These are phyloP conservation scores for Murraya paniculata DNA, from an alignment of 345 rosid genomes.

Conservation along the genomic window DNA sequence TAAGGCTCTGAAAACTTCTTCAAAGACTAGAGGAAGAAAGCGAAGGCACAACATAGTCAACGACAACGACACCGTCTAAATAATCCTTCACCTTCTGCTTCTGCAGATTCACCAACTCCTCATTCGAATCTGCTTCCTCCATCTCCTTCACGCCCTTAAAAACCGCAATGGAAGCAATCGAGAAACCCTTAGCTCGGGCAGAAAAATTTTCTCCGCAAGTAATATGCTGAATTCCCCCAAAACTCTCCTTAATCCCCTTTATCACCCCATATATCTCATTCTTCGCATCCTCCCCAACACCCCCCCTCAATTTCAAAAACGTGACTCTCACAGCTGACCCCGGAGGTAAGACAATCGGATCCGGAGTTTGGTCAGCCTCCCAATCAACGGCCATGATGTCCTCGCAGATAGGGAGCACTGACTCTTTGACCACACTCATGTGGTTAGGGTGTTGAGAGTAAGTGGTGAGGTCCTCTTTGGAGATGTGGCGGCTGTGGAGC, in stretches of 20 bases:
- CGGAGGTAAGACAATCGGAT: slow-evolving; percentile 25
- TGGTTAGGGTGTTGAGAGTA: slow-evolving; percentile 68
- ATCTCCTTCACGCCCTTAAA: slow-evolving; percentile 42
- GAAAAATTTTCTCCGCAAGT: slow-evolving; percentile 76
- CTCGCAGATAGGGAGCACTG: slow-evolving; percentile 63
- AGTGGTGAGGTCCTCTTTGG: slow-evolving; percentile 49
- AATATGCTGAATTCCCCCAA: slow-evolving; percentile 42
- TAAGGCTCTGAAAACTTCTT: not conserved
- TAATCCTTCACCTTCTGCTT: slow-evolving; percentile 55
- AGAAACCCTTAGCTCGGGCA: slow-evolving; percentile 70
- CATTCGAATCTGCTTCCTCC: slow-evolving; percentile 38
- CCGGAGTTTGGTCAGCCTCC: slow-evolving; percentile 42
- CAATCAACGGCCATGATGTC: slow-evolving; percentile 87
- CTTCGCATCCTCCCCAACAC: slow-evolving; percentile 37
- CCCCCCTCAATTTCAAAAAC: slow-evolving; percentile 63
- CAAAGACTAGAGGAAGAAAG: slow-evolving; percentile 38
- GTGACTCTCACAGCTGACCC: slow-evolving; percentile 46
- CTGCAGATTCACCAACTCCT: slow-evolving; percentile 36
- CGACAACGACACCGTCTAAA: slow-evolving; percentile 58
- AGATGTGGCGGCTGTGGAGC: slow-evolving; percentile 79
- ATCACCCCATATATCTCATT: slow-evolving; percentile 50
- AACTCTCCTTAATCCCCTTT: slow-evolving; percentile 40
- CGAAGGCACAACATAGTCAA: slow-evolving; percentile 53
- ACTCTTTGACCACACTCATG: slow-evolving; percentile 52
- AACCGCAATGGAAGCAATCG: slow-evolving; percentile 60